These are phyloP conservation scores for Dictyostelium intermedium DNA, from an alignment of 78 protist genomes.

Conservation along the genomic window DNA sequence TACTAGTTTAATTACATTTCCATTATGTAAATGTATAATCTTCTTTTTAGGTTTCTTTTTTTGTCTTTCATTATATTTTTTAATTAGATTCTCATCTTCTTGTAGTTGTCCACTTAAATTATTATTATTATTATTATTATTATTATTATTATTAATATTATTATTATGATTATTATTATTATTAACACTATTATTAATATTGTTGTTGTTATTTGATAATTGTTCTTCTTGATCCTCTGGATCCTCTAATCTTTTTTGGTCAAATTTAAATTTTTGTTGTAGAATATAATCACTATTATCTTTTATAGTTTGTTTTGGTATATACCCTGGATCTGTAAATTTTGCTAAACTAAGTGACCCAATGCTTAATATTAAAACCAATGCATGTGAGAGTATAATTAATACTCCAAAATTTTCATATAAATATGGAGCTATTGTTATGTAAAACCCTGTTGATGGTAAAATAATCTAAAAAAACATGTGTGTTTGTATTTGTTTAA, in stretches of 20 bases:
- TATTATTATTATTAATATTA: too few relatives aligned
- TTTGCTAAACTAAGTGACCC: neutral
- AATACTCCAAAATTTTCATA: neutral
- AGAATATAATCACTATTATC: neutral
- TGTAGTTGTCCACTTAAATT: neutral
- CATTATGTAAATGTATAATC: constrained; percentile 5
- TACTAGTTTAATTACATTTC: neutral
- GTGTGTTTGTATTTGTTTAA: too few relatives aligned
- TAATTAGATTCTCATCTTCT: neutral
- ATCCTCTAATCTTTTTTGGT: neutral
- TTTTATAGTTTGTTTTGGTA: constrained; percentile 28
- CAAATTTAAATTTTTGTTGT: neutral
- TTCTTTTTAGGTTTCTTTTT: constrained; percentile 38
- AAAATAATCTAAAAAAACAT: neutral
- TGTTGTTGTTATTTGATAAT: neutral
- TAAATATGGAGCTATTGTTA: neutral
- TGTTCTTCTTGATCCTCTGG: neutral
- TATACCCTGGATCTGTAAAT: constrained; percentile 45
- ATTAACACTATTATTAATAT: too few relatives aligned
- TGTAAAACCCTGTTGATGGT: constrained; percentile 12
- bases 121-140: too few relatives aligned
- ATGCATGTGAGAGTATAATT: neutral
- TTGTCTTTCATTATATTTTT: neutral
- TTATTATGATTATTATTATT: too few relatives aligned
- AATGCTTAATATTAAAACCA: neutral